Evolutionary conservation across 192 early-diverging fungal genomes (phyloP), one percentile per base, ranked within the genome.

Genomic region (Cladochytrium replicatum): DNA sequence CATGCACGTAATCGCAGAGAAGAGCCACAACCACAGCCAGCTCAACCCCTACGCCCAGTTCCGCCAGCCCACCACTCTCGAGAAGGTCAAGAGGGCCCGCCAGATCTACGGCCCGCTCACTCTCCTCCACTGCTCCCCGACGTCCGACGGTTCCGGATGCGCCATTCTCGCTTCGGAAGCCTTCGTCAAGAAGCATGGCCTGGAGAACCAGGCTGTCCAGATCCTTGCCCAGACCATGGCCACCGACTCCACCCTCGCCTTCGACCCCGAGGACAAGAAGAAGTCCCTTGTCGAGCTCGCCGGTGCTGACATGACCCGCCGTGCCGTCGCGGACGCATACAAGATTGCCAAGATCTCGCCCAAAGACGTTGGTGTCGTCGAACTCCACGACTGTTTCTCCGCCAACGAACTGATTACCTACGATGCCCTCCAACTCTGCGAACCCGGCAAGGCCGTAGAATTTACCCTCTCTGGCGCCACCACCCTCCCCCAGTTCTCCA

Each of bases 341-440:
- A 28, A 60, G 42, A 68, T 66, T 50, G 75, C 84, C 15, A 75
- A 75, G 2, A 79, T 85, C 34, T 68, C 67, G 34, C 37, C 71
- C 29, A 60, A 62, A 2, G 78, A 84, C 52, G 69, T 86, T 5
- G 65, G 77, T 48, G 84, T 84, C 13, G 64, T 85, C 30, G 82
- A 84, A 48, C 63, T 86, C 29, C 84, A 86, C 58, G 84, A 85
- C 54, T 86, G 84, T 55, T 86, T 86, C 65, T 76, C 74, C 13
- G 80, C 78, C 48, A 86, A 83, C 52, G 84, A 86, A 54, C 45
- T 84, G 25, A 77, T 86, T 32, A 83, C 82, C 22, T 84, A 84
- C 60, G 84, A 84, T 53, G 78, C 82, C 34, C 68, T 86, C 22
- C 78, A 75, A 27, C 67, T 86, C 42, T 73, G 73, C 50, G 51